phyloP scores from a whole-genome alignment of 768 basidiomycete genomes.

The Russula virescens region DNA sequence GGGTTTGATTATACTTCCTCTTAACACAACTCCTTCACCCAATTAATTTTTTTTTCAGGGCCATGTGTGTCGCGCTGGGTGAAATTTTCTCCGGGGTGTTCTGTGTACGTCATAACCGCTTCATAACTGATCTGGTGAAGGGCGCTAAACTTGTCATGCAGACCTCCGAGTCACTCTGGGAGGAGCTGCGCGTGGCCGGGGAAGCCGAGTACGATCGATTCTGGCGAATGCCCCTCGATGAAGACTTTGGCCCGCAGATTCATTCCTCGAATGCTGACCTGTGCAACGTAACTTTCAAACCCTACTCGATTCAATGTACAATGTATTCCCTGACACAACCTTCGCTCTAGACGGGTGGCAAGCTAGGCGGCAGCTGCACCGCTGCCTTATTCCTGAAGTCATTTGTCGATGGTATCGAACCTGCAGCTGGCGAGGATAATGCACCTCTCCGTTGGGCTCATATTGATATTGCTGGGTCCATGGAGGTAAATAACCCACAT shows the following conservation, averaged over 20 bases:
- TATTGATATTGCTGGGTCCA: constrained; percentile 74
- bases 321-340: neutral
- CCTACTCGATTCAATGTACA: neutral
- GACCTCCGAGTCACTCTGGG: constrained; percentile 75
- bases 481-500: constrained; percentile 48
- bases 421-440: constrained; percentile 45
- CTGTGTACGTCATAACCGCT: constrained; percentile 42
- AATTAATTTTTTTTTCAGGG: constrained; percentile 39
- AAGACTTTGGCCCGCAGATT: constrained; percentile 75
- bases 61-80: constrained; percentile 68
- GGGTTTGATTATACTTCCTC: constrained; percentile 40
- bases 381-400: constrained; percentile 85
- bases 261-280: constrained; percentile 73
- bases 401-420: constrained; percentile 71
- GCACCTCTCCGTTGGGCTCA: constrained; percentile 76
- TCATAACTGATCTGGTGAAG: neutral
- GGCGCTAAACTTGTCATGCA: constrained; percentile 26
- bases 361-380: constrained; percentile 64
- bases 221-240: constrained; percentile 88
- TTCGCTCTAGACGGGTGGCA: constrained; percentile 57
- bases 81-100: constrained; percentile 76
- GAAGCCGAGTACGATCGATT: constrained; percentile 73
- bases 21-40: neutral
- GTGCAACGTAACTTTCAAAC: constrained; percentile 52
- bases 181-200: constrained; percentile 60